These are phyloP conservation scores for Zangia roseola DNA, from an alignment of 768 basidiomycete genomes.

Conservation along the genomic window DNA sequence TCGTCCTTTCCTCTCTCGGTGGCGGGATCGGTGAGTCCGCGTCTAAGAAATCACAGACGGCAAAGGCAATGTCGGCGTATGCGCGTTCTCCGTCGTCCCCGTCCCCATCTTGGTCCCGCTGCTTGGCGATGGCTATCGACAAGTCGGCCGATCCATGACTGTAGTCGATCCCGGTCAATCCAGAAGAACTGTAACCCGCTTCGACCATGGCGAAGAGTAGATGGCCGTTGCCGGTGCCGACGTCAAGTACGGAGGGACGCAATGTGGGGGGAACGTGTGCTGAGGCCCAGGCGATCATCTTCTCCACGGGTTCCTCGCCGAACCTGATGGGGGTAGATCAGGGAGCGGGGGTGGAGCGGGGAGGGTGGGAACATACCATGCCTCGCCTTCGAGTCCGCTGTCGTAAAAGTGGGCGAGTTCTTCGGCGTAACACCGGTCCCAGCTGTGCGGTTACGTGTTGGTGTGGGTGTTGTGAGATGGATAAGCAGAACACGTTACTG, in stretches of 20 bases:
- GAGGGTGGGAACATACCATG: slow-evolving; percentile 53
- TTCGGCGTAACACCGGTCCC: slow-evolving; percentile 73
- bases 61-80: slow-evolving; percentile 44
- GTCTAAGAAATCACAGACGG: slow-evolving; percentile 62
- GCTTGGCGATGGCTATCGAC: slow-evolving; percentile 52
- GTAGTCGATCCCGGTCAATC: slow-evolving; percentile 72
- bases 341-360: background rate
- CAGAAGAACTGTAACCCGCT: slow-evolving; percentile 55
- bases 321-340: slow-evolving; percentile 54
- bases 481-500: slow-evolving; percentile 51
- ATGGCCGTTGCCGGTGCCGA: slow-evolving; percentile 80
- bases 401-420: slow-evolving; percentile 75
- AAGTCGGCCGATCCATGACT: slow-evolving; percentile 69
- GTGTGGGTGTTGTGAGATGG: background rate
- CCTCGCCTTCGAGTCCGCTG: slow-evolving; percentile 80
- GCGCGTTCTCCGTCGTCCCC: background rate
- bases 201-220: slow-evolving; percentile 70
- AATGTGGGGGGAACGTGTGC: slow-evolving; percentile 50
- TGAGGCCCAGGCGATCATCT: slow-evolving; percentile 75
- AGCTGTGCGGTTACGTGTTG: slow-evolving; percentile 41
- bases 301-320: slow-evolving; percentile 69
- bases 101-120: slow-evolving; percentile 34
- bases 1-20: slow-evolving; percentile 3
- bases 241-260: slow-evolving; percentile 61
- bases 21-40: slow-evolving; percentile 42